Evolutionary conservation across 371 early-diverging fungal species (phyloP), one percentile per base, ranked within the genome.

Genomic region (Lichtheimia corymbifera): DNA sequence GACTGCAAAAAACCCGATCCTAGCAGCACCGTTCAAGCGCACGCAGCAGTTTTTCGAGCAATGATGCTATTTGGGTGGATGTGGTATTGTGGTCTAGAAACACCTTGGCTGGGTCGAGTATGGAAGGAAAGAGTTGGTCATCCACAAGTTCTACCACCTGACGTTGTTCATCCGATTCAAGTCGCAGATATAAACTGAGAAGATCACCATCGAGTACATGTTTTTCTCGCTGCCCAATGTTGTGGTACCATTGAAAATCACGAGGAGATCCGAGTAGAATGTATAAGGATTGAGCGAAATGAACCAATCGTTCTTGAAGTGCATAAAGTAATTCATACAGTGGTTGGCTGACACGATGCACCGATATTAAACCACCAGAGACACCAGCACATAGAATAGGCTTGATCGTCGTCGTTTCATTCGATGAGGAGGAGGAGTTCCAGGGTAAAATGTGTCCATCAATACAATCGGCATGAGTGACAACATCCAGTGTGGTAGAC

Each of bases 341-440:
- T 0, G 22, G 9, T 22, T 40, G 9, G 2, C 64, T 61, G 27
- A 76, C 63, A 7, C 73, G 62, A 52, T 71, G 66, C 2, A 68
- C 58, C 27, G 64, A 59, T 5, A 76, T 30, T 3, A 76, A 53
- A 3, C 76, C 68, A 14, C 76, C 76, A 0, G 73, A 65, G 5
- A 76, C 65, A 0, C 71, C 71, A 42, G 67, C 65, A 11, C 67
- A 57, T n/a, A 73, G 53, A 22, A 76, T 73, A 25, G 76, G 73
- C 28, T 67, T 59, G 4, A 54, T 24, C 6, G 35, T 35, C 9
- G 35, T 35, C 9, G 35, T 11, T 35, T 35, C 35, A 35, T 9
- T 35, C 6, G 35, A 35, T 35, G 6, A 5, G 9, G 22, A 22
- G 14, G 44, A 12, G 14, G 44, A 12, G 15, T 17, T 30, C 76